Conservation (phyloP, 2,329 filamentous ascomycete genomes). For the Nothophoma quercina region DNA sequence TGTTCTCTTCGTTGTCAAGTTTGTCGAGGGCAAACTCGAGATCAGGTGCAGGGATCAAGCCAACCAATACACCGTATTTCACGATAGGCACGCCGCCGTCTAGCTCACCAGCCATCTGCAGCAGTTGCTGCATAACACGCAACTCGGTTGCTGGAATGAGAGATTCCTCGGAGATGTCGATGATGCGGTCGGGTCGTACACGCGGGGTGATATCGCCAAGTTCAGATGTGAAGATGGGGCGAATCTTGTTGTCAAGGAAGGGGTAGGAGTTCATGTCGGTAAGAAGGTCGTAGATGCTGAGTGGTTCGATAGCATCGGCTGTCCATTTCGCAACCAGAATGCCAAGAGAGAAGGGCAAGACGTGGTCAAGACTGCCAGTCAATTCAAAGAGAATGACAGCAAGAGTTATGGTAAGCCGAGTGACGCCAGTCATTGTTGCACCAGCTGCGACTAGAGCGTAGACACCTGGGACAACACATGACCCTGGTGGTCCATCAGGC, state of each 20-base stretch:
- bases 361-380: constrained; percentile 93
- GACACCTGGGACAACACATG: constrained; percentile 94
- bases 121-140: constrained; percentile 78
- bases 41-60: constrained; percentile 91
- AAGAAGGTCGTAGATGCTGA: constrained; percentile 93
- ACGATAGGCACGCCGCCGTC: constrained; percentile 92
- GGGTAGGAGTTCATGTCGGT: constrained; percentile 98
- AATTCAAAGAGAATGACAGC: constrained; percentile 96
- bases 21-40: constrained; percentile 91
- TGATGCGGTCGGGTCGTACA: constrained; percentile 76
- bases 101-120: constrained; percentile 86
- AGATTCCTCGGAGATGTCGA: constrained; percentile 86
- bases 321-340: constrained; percentile 98
- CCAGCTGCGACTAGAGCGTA: constrained; percentile 95
- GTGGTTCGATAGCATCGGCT: constrained; percentile 90
- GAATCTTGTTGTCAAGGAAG: constrained; percentile 95
- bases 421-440: constrained; percentile 98
- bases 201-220: constrained; percentile 86
- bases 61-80: constrained; percentile 79
- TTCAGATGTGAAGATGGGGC: constrained; percentile 87
- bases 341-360: constrained; percentile 90
- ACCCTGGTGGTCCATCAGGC: constrained; percentile 70
- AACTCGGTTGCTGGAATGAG: constrained; percentile 79
- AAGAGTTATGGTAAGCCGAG: constrained; percentile 88
- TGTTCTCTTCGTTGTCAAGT: constrained; percentile 75